Evolutionary conservation across 768 basidiomycete species (phyloP).

Genomic region (Kwoniella pini): DNA sequence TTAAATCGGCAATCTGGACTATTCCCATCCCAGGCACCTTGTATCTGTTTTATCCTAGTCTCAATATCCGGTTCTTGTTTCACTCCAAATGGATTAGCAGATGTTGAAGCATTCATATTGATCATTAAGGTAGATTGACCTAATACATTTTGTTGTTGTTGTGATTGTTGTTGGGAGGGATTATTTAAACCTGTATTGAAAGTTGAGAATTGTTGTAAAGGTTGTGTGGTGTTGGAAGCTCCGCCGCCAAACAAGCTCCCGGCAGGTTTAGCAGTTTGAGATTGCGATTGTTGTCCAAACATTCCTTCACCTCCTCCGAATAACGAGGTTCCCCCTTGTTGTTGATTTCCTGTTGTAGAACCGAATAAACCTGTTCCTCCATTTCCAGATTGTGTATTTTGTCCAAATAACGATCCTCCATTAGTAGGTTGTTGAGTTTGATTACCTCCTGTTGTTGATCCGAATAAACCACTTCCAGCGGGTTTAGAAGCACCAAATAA

Average conservation of each 20-base stretch:
- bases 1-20: constrained; percentile 49
- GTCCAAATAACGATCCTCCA: constrained; percentile 5
- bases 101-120: constrained; percentile 15
- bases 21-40: constrained; percentile 46
- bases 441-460: constrained; percentile 6
- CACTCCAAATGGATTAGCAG: constrained; percentile 13
- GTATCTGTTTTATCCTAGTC: constrained; percentile 45
- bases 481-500: constrained; percentile 14
- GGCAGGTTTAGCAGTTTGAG: constrained; percentile 3
- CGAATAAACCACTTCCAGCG: constrained; percentile 14
- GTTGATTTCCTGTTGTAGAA: constrained; percentile 19
- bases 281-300: constrained; percentile 15
- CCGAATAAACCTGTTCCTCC: constrained; percentile 7
- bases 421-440: neutral
- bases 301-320: constrained; percentile 8
- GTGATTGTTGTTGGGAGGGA: constrained; percentile 20
- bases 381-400: constrained; percentile 2
- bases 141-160: constrained; percentile 22
- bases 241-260: constrained; percentile 23
- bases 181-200: too few species aligned
- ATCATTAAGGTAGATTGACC: neutral
- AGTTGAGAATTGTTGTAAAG: constrained; percentile 6
- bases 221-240: constrained; percentile 3
- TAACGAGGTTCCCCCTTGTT: constrained; percentile 14
- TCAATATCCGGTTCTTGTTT: constrained; percentile 44